Conservation (phyloP, 1,284 basidiomycete species). For the Sutorius eximius region DNA sequence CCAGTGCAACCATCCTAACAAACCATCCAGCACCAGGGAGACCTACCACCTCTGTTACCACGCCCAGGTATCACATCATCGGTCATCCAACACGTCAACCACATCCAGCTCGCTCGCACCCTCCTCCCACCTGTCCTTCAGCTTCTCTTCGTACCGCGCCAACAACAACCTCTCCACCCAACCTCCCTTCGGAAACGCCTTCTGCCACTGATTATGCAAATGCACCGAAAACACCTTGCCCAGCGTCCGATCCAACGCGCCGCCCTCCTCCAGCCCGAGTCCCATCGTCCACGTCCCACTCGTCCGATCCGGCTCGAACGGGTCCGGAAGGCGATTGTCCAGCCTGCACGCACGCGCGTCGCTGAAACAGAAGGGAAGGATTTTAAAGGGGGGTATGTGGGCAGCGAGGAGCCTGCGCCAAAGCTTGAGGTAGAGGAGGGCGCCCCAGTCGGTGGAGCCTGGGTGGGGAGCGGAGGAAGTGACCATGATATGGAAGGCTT, state of each 20-base stretch:
- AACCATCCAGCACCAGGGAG: not conserved
- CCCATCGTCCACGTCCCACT: constrained; percentile 60
- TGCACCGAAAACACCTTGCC: constrained; percentile 81
- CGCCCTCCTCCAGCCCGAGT: constrained; percentile 56
- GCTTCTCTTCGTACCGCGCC: constrained; percentile 54
- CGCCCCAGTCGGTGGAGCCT: constrained; percentile 89
- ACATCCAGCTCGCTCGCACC: not conserved
- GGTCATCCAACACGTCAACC: not conserved
- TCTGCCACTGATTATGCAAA: constrained; percentile 93
- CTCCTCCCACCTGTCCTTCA: constrained; percentile 18
- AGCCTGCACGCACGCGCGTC: constrained; percentile 85
- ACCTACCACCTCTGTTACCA: too few species aligned
- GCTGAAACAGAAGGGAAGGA: constrained; percentile 91
- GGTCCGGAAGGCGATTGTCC: constrained; percentile 91
- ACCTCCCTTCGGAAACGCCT: constrained; percentile 71
- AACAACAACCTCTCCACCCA: constrained; percentile 81
- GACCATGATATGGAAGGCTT: constrained; percentile 89
- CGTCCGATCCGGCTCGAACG: constrained; percentile 51
- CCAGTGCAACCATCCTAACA: too few species aligned
- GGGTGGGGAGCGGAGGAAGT: constrained; percentile 68
- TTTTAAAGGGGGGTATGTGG: constrained; percentile 78
- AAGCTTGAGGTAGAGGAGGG: constrained; percentile 86
- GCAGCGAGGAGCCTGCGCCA: constrained; percentile 78
- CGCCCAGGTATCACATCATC: not conserved
- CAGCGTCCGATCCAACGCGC: constrained; percentile 66